Evolutionary conservation across 106 monocot species (phyloP).

Genomic region (Narthecium ossifragum): DNA sequence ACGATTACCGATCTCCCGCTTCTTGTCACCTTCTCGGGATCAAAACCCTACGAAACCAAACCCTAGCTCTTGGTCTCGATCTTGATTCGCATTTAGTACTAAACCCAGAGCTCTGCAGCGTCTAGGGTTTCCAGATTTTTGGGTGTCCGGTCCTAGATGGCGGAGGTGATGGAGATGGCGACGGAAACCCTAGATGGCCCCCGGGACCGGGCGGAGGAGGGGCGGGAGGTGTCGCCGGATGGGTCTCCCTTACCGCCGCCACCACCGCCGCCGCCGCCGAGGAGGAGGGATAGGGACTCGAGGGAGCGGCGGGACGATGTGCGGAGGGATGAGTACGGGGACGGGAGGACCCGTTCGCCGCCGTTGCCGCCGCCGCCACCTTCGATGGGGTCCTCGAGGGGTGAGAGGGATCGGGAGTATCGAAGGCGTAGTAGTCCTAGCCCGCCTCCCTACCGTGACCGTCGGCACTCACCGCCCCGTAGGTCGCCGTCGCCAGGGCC

Average conservation of each 20-base stretch:
- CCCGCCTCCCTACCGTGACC: constrained; percentile 74
- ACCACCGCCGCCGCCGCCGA: constrained; percentile 21
- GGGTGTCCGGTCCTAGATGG: constrained; percentile 17
- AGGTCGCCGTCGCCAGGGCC: constrained; percentile 53
- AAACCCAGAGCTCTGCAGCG: no score
- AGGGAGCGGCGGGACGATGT: constrained; percentile 49
- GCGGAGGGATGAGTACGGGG: no score
- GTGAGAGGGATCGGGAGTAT: constrained; percentile 48
- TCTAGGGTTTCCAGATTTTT: neutral
- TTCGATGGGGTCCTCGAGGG: constrained; percentile 8
- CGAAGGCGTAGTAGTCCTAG: constrained; percentile 63
- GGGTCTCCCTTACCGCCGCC: constrained; percentile 43
- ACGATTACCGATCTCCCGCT: no score
- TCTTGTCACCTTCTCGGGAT: no score
- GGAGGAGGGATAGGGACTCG: constrained; percentile 37
- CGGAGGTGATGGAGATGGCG: constrained; percentile 57
- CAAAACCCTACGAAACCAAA: no score
- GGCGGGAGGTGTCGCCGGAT: constrained; percentile 13
- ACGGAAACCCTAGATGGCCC: constrained; percentile 39
- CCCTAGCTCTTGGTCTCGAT: constrained; percentile 1
- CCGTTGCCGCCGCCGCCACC: constrained; percentile 20
- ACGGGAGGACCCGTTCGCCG: constrained; percentile 29
- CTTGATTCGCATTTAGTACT: no score
- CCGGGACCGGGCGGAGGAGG: constrained; percentile 17
- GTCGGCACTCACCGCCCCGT: constrained; percentile 49